These are phyloP conservation scores for Fragilariopsis cylindrus DNA, from an alignment of 108 stramenopile species.

Conservation along the genomic window DNA sequence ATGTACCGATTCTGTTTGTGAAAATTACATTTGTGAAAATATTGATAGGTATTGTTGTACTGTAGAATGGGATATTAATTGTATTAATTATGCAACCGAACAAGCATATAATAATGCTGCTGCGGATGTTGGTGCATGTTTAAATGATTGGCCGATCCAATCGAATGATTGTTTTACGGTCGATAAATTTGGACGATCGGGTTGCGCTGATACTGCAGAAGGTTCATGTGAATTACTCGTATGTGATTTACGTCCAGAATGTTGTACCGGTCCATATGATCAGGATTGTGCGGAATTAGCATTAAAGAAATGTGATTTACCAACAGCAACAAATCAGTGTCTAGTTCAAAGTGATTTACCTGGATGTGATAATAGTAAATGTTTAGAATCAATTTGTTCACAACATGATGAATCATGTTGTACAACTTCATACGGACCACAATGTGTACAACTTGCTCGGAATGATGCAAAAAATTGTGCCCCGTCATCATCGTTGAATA, in stretches of 20 bases:
- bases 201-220: not conserved
- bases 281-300: not conserved
- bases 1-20: conserved; percentile 7
- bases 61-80: not conserved
- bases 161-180: not conserved
- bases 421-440: not conserved
- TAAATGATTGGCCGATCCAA: not conserved
- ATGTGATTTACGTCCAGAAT: conserved; percentile 6
- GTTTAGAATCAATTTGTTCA: conserved; percentile 3
- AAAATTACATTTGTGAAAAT: not conserved
- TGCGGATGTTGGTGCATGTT: not conserved
- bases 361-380: not conserved
- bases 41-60: not conserved
- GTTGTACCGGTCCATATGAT: conserved; percentile 15
- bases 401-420: conserved; percentile 4
- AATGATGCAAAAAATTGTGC: not conserved
- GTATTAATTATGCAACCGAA: not conserved
- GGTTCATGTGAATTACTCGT: not conserved
- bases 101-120: too few relatives aligned
- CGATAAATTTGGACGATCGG: conserved; percentile 1
- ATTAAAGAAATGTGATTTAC: not conserved
- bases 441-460: conserved; percentile 2
- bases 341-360: not conserved
- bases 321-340: not conserved
- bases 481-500: not conserved